Conservation (phyloP, 225 moss, liverwort and hornwort genomes). For the Bryum argenteum region DNA sequence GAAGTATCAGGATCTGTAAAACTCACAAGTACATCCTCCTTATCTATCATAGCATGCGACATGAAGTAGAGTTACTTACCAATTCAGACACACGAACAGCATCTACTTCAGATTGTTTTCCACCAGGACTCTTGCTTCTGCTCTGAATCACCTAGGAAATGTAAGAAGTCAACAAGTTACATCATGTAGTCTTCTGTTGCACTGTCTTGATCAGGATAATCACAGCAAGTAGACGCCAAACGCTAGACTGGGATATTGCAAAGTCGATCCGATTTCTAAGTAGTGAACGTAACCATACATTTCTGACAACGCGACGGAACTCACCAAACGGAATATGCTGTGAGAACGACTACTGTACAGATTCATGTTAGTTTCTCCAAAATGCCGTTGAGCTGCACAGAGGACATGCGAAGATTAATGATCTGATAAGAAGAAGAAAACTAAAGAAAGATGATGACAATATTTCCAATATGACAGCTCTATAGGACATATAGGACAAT, state of each 20-base stretch:
- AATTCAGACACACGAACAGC: constrained; percentile 89
- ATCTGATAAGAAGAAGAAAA: no score
- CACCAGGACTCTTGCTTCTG: constrained; percentile 61
- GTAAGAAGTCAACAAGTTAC: background rate
- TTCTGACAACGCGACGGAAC: constrained; percentile 16
- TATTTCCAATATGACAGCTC: constrained; percentile 9
- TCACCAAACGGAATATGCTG: constrained; percentile 93
- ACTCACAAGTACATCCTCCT: no score
- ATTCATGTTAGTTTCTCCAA: constrained; percentile 99
- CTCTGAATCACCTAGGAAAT: constrained; percentile 87
- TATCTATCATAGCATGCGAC: constrained; percentile 6
- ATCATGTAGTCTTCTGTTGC: no score
- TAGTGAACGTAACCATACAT: background rate
- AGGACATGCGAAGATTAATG: no score
- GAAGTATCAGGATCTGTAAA: no score
- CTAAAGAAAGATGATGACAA: background rate
- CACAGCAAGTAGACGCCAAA: no score
- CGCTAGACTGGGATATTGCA: no score
- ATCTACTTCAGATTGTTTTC: constrained; percentile 48
- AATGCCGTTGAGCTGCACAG: constrained; percentile 89
- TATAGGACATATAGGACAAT: background rate
- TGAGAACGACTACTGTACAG: constrained; percentile 94
- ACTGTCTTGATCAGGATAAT: no score
- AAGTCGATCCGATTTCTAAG: background rate
- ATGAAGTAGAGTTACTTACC: constrained; percentile 48